These are phyloP conservation scores for Eurotiales sp. DNA, from an alignment of 2,329 filamentous ascomycete species.

Conservation along the genomic window DNA sequence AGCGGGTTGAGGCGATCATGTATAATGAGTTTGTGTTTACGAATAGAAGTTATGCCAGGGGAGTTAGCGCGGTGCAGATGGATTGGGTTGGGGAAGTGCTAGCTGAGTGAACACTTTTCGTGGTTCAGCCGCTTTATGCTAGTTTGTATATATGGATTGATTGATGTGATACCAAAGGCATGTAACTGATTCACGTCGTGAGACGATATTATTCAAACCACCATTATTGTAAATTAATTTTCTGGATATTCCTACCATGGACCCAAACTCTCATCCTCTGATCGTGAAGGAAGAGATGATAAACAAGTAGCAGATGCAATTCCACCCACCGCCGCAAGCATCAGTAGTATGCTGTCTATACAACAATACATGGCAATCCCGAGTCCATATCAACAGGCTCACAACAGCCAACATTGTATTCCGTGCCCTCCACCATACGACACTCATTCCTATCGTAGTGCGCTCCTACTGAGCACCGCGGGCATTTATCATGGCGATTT, in stretches of 20 bases:
- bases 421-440: not conserved
- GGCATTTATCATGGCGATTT: not conserved
- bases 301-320: too few species aligned
- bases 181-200: too few species aligned
- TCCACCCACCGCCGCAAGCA: too few species aligned
- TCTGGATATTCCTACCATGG: too few species aligned
- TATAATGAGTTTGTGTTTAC: constrained; percentile 66
- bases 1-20: constrained; percentile 59
- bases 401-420: not conserved
- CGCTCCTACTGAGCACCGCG: not conserved
- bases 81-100: constrained; percentile 57
- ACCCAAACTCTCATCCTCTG: too few species aligned
- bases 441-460: constrained; percentile 4
- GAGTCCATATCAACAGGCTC: not conserved
- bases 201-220: too few species aligned
- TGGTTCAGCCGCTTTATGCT: too few species aligned
- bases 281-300: too few species aligned
- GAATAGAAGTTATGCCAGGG: constrained; percentile 59
- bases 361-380: not conserved
- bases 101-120: constrained; percentile 10
- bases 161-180: too few species aligned
- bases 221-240: constrained; percentile 27
- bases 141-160: too few species aligned
- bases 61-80: constrained; percentile 60
- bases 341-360: not conserved